Base-by-base conservation (phyloP, 768 basidiomycete genomes). In the Omphalotus guepiniiformis region DNA sequence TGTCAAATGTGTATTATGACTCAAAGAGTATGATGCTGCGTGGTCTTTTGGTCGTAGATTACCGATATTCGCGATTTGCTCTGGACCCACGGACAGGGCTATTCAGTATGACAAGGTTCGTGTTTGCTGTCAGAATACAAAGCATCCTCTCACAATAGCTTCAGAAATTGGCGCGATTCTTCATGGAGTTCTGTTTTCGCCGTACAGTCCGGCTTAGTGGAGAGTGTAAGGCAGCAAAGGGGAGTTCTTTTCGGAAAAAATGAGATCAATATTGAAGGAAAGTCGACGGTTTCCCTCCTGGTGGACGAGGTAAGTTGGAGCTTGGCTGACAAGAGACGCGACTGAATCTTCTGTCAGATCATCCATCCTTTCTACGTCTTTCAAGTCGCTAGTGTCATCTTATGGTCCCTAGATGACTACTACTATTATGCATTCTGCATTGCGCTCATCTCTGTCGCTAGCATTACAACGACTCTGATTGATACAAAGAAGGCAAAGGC, bases 341-440 rank as follows among this genome's bases (percentile, higher is more conserved):
- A 7, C 34, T 45, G 9, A 44, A 11, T n/a, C 23, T 15, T 15
- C 2, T 29, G 15, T 5, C 52, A 85, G 92, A 81, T 96, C 37
- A 85, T 98, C 30, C 95, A 98, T 61, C 96, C 96, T 1, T 98
- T 98, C 67, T 98, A 97, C 61, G 86, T 99, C 46, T 99, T 99
- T 61, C 96, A 99, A 75, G 84, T 97, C 54, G 92, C 92, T 41
- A 96, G 93, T 54, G 88, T 98, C 55, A 70, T 89, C 30, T 69
- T 99, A 5, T 99, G 96, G 96, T 87, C 88, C 1, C 58, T 98
- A 43, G 96, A 99, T 54, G 79, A 97, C 62, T 99, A 98, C 60
- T 93, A 86, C 55, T 97, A 97, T 59, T 98, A 98, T 63, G 25
- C 94, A 9, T 95, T 94, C 56, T 96, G 93, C 57, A 99, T 98